Evolutionary conservation across 768 basidiomycete genomes (phyloP), one percentile per base, ranked within the genome.

Genomic region (Bullera alba): DNA sequence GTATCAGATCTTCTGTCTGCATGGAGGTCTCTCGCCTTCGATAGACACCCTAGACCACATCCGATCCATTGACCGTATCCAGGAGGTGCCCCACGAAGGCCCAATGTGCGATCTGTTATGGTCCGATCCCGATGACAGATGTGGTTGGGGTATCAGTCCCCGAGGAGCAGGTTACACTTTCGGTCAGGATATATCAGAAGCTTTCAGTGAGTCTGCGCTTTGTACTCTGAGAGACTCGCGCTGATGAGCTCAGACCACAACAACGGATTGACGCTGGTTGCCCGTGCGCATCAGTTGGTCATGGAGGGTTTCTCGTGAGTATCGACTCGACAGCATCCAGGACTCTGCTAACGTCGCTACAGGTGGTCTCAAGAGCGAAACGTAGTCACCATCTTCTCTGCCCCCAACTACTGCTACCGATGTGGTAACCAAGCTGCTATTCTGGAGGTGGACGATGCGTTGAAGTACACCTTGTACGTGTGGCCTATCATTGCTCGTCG

Each of bases 11-110:
- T 96, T 96, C 80, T 97, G 93, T 74, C 80, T 96, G 49, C 92
- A 96, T 71, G 93, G 93, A 38, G 92, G 93, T 48, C 83, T 96
- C 32, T 97, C 92, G 46, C 95, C 95, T 17, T 97, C 95, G 54
- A 97, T 97, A 75, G 93, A 99, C 77, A 97, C 95, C 58, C 85
- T 99, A 60, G 95, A 99, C 79, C 95, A 99, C 69, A 93, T 99
- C 58, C 88, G 95, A 56, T 85, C 89, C 42, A 96, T 99, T 70
- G 95, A 99, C 78, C 86, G 95, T 48, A 90, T 96, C 61, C 95
- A 99, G 75, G 95, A 99, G 71, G 95, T 99, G 2, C 95, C 95
- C 3, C 95, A 99, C 74, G 95, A 99, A 76, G 95, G 95, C 2
- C 95, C 95, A 17, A 99, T 99, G 95, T 99, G 95, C 69, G 95